A percentile compares a stretch with the other conserved stretches of the same genome.
phyloP scores from a whole-genome alignment of 768 basidiomycete species.

The Hericium coralloides region DNA sequence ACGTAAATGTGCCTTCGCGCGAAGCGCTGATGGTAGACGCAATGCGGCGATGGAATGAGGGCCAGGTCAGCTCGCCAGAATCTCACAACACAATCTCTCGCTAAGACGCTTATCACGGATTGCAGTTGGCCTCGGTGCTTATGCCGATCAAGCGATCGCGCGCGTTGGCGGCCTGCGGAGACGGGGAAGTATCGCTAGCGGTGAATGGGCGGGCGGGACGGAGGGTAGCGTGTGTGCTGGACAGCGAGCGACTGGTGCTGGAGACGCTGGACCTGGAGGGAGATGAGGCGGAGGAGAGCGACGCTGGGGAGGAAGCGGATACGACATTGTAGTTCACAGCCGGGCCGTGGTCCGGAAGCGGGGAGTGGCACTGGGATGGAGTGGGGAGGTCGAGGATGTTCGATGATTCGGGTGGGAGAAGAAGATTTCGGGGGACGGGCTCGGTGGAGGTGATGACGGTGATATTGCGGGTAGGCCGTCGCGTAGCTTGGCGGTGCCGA shows the following conservation, averaged over 20 bases:
- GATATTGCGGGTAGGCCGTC: neutral
- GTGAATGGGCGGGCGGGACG: constrained; percentile 71
- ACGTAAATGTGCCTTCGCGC: constrained; percentile 47
- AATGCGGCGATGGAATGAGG: constrained; percentile 47
- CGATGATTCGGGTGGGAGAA: neutral
- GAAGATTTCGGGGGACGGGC: neutral
- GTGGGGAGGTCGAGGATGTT: neutral
- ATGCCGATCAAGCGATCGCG: constrained; percentile 51
- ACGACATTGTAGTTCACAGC: neutral
- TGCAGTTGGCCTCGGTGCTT: constrained; percentile 40
- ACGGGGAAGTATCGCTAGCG: constrained; percentile 48
- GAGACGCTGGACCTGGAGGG: constrained; percentile 75
- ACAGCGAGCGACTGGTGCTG: constrained; percentile 49
- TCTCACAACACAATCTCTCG: constrained; percentile 1
- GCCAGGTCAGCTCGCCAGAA: constrained; percentile 38
- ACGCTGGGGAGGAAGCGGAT: constrained; percentile 8
- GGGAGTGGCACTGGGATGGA: constrained; percentile 1
- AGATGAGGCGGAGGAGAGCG: constrained; percentile 19
- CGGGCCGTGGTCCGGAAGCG: neutral
- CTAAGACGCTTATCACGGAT: constrained; percentile 3
- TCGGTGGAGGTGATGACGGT: neutral
- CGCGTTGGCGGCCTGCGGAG: constrained; percentile 41
- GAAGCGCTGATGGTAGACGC: constrained; percentile 58
- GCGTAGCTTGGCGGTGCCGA: neutral
- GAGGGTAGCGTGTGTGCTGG: constrained; percentile 68